These are phyloP conservation scores for Hemileia vastatrix DNA, from an alignment of 1,284 basidiomycete genomes.

Conservation along the genomic window DNA sequence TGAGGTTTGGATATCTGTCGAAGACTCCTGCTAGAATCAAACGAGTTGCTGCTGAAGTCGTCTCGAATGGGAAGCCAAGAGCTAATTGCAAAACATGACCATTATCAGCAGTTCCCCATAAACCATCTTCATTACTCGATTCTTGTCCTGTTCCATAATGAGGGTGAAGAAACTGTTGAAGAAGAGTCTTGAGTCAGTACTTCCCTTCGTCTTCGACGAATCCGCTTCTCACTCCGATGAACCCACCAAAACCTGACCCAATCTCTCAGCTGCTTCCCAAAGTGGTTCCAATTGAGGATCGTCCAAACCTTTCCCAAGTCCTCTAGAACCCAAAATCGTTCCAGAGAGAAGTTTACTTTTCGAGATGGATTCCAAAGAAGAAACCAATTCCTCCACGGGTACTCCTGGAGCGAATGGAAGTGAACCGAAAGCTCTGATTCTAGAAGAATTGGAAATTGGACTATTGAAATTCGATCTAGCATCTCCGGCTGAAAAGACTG, in stretches of 20 bases:
- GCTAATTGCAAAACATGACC: slow-evolving; percentile 76
- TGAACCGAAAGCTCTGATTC: slow-evolving; percentile 71
- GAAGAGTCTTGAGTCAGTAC: background rate
- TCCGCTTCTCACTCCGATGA: too few relatives aligned
- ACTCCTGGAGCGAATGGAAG: slow-evolving; percentile 65
- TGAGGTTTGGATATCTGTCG: slow-evolving; percentile 63
- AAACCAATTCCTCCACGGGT: slow-evolving; percentile 52
- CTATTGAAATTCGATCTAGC: slow-evolving; percentile 36
- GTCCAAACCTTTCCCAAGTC: slow-evolving; percentile 67
- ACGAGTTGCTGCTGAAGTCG: slow-evolving; percentile 56
- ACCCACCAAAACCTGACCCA: too few relatives aligned
- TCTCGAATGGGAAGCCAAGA: slow-evolving; percentile 78
- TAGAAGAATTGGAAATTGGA: slow-evolving; percentile 50
- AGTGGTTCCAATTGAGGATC: slow-evolving; percentile 59
- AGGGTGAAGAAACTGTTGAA: slow-evolving; percentile 25
- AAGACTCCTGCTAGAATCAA: slow-evolving; percentile 68
- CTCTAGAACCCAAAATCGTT: slow-evolving; percentile 68
- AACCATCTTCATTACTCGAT: slow-evolving; percentile 12
- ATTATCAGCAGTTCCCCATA: slow-evolving; percentile 63
- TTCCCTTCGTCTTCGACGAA: too few relatives aligned
- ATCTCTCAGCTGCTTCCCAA: slow-evolving; percentile 53
- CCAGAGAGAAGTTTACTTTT: too few relatives aligned
- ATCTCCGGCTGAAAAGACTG: slow-evolving; percentile 50
- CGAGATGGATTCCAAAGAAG: slow-evolving; percentile 58
- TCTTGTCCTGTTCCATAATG: slow-evolving; percentile 25